Evolutionary conservation across 768 basidiomycete species (phyloP).

Genomic region (Holtermanniella nyarrowii): DNA sequence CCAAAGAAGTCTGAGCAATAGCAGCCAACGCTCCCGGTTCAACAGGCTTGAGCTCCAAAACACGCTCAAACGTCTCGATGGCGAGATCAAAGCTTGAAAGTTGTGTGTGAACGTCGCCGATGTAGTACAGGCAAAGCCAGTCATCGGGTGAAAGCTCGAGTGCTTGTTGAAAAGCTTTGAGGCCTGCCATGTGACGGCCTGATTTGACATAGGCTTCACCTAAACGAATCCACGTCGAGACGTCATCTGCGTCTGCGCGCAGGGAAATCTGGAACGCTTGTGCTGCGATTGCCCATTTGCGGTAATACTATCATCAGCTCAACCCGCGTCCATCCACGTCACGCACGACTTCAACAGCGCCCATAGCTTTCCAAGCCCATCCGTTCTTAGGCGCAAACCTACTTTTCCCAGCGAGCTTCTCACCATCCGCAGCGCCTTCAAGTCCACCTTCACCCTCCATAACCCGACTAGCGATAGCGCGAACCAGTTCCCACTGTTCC

Average conservation of each 20-base stretch:
- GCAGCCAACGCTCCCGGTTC: conserved; percentile 66
- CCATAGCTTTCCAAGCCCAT: conserved; percentile 98
- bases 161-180: conserved; percentile 73
- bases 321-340: not conserved
- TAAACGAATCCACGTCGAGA: conserved; percentile 74
- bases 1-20: conserved; percentile 61
- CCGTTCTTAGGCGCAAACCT: conserved; percentile 56
- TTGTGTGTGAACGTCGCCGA: conserved; percentile 72
- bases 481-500: conserved; percentile 88
- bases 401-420: conserved; percentile 40
- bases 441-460: conserved; percentile 87
- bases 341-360: conserved; percentile 78
- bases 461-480: conserved; percentile 81
- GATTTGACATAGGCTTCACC: conserved; percentile 84
- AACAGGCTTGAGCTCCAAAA: conserved; percentile 51
- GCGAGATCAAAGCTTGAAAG: conserved; percentile 68
- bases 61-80: conserved; percentile 52
- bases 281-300: conserved; percentile 62
- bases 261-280: conserved; percentile 78
- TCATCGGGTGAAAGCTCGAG: conserved; percentile 61
- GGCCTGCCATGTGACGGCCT: conserved; percentile 75
- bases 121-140: conserved; percentile 75
- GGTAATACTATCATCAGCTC: conserved; percentile 22
- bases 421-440: conserved; percentile 49
- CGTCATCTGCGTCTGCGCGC: conserved; percentile 65